phyloP scores from a whole-genome alignment of 176 grass and related monocot species.

The Eremochloa ophiuroides region DNA sequence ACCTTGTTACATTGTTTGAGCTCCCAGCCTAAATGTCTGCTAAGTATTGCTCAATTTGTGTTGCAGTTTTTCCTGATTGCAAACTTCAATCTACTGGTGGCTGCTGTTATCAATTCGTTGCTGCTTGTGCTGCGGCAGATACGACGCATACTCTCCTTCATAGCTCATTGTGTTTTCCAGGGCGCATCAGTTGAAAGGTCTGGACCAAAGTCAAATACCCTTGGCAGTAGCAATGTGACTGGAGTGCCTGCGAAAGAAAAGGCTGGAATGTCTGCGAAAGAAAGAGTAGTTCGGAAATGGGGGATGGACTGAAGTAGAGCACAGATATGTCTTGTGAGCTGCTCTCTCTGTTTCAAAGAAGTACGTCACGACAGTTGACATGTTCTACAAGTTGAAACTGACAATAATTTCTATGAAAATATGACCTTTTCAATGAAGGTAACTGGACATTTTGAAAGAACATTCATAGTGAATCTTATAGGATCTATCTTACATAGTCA shows the following conservation, averaged over 20 bases:
- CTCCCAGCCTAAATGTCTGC: neutral
- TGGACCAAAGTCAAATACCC: slow-evolving; percentile 8
- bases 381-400: too few species aligned
- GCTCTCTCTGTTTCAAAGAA: neutral
- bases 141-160: slow-evolving; percentile 21
- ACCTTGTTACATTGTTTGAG: neutral
- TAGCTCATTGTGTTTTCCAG: slow-evolving; percentile 21
- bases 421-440: neutral
- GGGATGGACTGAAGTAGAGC: slow-evolving; percentile 42
- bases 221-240: slow-evolving; percentile 24
- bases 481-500: neutral
- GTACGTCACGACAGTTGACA: too few species aligned
- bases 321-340: neutral
- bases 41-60: neutral
- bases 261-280: slow-evolving; percentile 40
- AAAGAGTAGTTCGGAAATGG: slow-evolving; percentile 74
- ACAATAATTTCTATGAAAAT: neutral
- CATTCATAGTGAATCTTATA: neutral
- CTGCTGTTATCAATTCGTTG: slow-evolving; percentile 48
- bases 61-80: slow-evolving; percentile 76
- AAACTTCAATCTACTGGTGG: slow-evolving; percentile 51
- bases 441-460: neutral
- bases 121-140: slow-evolving; percentile 50
- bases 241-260: slow-evolving; percentile 31
- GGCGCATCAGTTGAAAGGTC: neutral